These are phyloP conservation scores for Cardamine occulta DNA, from an alignment of 345 rosid species.

Conservation along the genomic window DNA sequence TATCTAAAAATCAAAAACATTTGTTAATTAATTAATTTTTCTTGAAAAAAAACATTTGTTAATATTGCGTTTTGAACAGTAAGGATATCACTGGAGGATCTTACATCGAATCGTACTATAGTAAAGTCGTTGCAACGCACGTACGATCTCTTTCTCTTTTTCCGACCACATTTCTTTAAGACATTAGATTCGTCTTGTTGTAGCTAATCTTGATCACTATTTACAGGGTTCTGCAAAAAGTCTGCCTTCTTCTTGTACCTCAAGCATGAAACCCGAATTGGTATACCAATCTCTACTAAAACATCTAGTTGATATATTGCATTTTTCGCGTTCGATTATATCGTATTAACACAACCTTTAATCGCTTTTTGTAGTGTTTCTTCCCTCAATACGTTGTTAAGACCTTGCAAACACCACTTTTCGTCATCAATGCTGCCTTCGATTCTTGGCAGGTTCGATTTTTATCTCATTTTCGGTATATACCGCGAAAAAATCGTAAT, in stretches of 20 bases:
- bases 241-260: conserved; percentile 80
- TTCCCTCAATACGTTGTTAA: conserved; percentile 81
- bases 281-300: conserved; percentile 43
- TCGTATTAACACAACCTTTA: not conserved
- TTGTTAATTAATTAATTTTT: no score
- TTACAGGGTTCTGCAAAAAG: conserved; percentile 76
- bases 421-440: conserved; percentile 82
- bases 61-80: conserved; percentile 47
- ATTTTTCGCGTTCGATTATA: not conserved
- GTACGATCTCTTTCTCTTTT: conserved; percentile 46
- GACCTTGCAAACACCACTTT: conserved; percentile 72
- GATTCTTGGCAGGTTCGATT: conserved; percentile 90
- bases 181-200: not conserved
- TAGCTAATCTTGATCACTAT: conserved; percentile 27
- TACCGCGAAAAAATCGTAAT: not conserved
- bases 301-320: not conserved
- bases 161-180: not conserved
- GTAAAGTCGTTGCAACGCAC: conserved; percentile 72
- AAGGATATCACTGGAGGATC: conserved; percentile 73
- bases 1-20: no score
- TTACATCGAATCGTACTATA: conserved; percentile 61
- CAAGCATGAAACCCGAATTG: conserved; percentile 66
- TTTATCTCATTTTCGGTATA: not conserved
- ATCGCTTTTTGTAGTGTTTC: conserved; percentile 67
- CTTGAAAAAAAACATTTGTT: not conserved